Conservation (phyloP, 129 eudicot species). For the Sambucus nigra region DNA sequence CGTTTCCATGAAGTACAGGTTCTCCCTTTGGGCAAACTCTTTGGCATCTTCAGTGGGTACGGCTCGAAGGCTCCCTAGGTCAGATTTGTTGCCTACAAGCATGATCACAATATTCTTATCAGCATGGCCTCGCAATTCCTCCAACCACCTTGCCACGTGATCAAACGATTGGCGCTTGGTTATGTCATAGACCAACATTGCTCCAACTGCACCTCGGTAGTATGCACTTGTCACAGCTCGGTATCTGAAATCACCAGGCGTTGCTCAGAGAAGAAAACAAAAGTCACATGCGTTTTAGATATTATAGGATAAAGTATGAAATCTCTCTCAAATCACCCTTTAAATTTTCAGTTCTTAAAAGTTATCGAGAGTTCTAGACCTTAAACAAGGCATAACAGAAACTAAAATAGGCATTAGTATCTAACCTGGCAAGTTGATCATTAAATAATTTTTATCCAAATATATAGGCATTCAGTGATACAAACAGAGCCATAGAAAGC, state of each 20-base stretch:
- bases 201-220: conserved; percentile 93
- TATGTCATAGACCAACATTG: conserved; percentile 81
- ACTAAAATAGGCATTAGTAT: no score
- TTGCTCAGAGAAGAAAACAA: background rate
- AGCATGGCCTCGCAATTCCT: conserved; percentile 72
- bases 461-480: no score
- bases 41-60: conserved; percentile 72
- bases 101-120: conserved; percentile 69
- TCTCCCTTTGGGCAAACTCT: conserved; percentile 75
- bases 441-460: no score
- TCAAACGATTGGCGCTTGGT: conserved; percentile 81
- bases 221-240: conserved; percentile 94
- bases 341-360: no score
- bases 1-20: conserved; percentile 81
- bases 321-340: no score
- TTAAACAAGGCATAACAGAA: no score
- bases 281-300: no score
- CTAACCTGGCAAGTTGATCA: no score
- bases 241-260: conserved; percentile 31
- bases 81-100: conserved; percentile 86
- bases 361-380: no score
- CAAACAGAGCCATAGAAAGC: no score
- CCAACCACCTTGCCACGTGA: conserved; percentile 75
- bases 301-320: no score
- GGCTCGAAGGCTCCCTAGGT: conserved; percentile 52